A percentile compares a stretch with the other conserved stretches of the same genome.
Conservation (phyloP, 2,329 filamentous ascomycete species). For the Colletotrichum incanum region DNA sequence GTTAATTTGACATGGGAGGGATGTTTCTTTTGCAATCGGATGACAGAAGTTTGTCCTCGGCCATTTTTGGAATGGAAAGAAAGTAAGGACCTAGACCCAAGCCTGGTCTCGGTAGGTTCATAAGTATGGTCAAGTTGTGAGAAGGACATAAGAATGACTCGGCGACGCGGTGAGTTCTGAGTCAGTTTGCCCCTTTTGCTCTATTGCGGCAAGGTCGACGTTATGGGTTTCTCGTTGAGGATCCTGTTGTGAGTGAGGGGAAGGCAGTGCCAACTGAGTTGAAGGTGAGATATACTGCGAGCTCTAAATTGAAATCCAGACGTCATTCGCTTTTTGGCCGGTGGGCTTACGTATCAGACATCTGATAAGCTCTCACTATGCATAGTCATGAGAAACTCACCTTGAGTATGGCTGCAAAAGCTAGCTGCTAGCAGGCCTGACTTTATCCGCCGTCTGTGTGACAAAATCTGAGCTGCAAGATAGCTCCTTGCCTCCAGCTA, state of each 20-base stretch:
- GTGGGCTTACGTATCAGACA: too few species aligned
- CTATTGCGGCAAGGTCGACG: not conserved
- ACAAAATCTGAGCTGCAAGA: not conserved
- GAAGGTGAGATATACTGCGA: not conserved
- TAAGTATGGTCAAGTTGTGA: too few species aligned
- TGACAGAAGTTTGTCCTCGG: constrained; percentile 13
- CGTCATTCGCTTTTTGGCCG: not conserved
- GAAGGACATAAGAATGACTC: not conserved
- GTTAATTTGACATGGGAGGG: not conserved
- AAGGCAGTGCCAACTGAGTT: not conserved
- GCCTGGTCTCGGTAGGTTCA: not conserved
- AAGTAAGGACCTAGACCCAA: not conserved
- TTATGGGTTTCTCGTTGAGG: too few species aligned
- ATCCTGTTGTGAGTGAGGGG: not conserved
- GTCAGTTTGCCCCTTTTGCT: not conserved
- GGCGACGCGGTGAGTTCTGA: too few species aligned
- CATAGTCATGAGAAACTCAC: not conserved
- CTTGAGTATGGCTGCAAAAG: not conserved
- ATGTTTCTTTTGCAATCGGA: constrained; percentile 5
- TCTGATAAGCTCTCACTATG: too few species aligned
- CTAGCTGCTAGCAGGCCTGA: not conserved
- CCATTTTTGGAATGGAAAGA: not conserved
- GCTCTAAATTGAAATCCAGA: not conserved
- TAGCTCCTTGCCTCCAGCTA: not conserved
- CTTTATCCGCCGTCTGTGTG: not conserved